Percentiles rank a stretch among this genome's conserved stretches.
phyloP scores from a whole-genome alignment of 257 asterid species.

The Solanum piurae region DNA sequence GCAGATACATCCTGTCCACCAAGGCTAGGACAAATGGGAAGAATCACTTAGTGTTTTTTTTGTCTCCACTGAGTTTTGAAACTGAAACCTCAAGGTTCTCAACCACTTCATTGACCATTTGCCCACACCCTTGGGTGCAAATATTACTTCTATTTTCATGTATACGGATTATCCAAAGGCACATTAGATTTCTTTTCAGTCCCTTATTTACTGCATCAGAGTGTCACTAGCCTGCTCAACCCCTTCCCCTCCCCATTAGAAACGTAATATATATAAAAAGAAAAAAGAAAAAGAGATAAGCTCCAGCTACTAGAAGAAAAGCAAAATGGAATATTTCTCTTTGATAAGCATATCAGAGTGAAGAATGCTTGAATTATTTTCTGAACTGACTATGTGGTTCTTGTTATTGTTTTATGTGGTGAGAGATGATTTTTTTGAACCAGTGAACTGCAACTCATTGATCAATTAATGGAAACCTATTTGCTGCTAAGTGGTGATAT shows the following conservation, averaged over 20 bases:
- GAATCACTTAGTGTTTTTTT: too few relatives aligned
- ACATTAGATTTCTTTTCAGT: not conserved
- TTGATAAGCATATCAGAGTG: not conserved
- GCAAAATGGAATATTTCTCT: not conserved
- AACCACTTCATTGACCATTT: too few relatives aligned
- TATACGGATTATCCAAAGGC: not conserved
- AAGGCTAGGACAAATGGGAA: too few relatives aligned
- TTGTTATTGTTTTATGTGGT: not conserved
- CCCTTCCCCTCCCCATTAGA: not conserved
- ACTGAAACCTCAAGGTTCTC: too few relatives aligned
- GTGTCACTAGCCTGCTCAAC: not conserved
- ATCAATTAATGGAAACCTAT: not conserved
- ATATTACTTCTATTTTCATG: not conserved
- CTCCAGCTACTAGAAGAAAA: not conserved
- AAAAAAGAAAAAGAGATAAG: not conserved
- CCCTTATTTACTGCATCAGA: not conserved
- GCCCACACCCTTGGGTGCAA: too few relatives aligned
- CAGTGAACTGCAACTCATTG: not conserved
- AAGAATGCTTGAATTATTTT: not conserved
- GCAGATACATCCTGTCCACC: not conserved
- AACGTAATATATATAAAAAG: not conserved
- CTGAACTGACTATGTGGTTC: not conserved
- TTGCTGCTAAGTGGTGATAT: not conserved
- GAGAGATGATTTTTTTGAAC: not conserved
- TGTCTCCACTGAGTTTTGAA: too few relatives aligned